Evolutionary conservation across 1,284 basidiomycete genomes (phyloP).

Genomic region (Schizopora paradoxa): DNA sequence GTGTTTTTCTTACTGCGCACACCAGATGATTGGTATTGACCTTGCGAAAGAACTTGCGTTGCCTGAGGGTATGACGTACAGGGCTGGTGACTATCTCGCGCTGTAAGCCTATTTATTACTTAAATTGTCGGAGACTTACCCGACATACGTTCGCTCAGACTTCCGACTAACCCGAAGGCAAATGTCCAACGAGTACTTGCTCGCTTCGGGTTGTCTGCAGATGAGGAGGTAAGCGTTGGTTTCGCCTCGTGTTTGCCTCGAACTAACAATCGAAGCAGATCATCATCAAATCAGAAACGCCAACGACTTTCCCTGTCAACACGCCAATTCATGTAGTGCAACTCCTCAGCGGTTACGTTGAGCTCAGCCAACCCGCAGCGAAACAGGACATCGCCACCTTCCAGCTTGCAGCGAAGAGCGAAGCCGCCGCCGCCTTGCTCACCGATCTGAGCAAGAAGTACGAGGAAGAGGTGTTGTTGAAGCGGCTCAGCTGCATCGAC

Average conservation of each 20-base stretch:
- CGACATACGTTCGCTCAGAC: slow-evolving; percentile 20
- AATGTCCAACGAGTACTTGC: slow-evolving; percentile 37
- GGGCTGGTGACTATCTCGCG: slow-evolving; percentile 45
- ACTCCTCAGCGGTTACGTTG: slow-evolving; percentile 41
- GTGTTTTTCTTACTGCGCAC: not conserved
- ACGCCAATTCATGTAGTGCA: slow-evolving; percentile 32
- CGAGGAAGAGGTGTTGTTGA: slow-evolving; percentile 32
- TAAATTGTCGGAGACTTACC: not conserved
- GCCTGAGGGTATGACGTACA: slow-evolving; percentile 36
- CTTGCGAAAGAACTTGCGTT: slow-evolving; percentile 34
- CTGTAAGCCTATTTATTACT: slow-evolving; percentile 30
- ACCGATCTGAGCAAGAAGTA: slow-evolving; percentile 30
- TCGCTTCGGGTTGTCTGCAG: slow-evolving; percentile 35
- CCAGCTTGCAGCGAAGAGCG: slow-evolving; percentile 19
- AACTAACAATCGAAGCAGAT: slow-evolving; percentile 26
- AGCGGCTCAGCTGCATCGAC: slow-evolving; percentile 40
- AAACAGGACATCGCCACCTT: slow-evolving; percentile 33
- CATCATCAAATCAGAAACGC: slow-evolving; percentile 33
- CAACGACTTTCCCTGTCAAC: slow-evolving; percentile 38
- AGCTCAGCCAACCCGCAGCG: slow-evolving; percentile 43
- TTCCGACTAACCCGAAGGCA: slow-evolving; percentile 36
- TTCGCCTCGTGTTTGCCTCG: not conserved
- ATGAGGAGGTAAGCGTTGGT: slow-evolving; percentile 32
- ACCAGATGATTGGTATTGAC: not conserved
- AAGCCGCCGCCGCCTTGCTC: slow-evolving; percentile 24